Evolutionary conservation across 805 yeast genomes (phyloP).

Genomic region (Wickerhamomyces bovis): DNA sequence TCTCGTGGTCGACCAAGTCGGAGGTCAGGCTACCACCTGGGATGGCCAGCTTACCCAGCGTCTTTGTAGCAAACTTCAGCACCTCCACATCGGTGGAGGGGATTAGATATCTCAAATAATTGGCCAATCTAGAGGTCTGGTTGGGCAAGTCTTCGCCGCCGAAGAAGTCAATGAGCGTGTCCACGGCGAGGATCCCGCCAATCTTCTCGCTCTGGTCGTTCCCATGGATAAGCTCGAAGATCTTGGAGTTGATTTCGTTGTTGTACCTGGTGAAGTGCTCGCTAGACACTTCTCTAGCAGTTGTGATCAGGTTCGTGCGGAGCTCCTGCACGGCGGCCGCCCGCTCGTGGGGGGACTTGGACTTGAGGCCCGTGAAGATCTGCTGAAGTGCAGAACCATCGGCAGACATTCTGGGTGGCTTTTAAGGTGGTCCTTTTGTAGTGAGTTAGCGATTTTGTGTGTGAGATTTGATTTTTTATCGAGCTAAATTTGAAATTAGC

Average conservation of each 20-base stretch:
- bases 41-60: conserved; percentile 82
- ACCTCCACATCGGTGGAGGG: conserved; percentile 79
- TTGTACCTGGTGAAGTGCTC: conserved; percentile 80
- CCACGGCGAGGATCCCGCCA: conserved; percentile 90
- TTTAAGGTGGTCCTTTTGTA: not conserved
- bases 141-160: conserved; percentile 83
- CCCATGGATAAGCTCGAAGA: conserved; percentile 79
- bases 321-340: conserved; percentile 61
- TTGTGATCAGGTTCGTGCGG: conserved; percentile 58
- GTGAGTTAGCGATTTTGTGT: not conserved
- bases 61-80: conserved; percentile 80
- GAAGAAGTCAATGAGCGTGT: conserved; percentile 78
- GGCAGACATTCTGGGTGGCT: conserved; percentile 5
- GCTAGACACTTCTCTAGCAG: conserved; percentile 74
- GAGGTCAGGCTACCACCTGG: conserved; percentile 89
- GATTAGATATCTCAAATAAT: conserved; percentile 72
- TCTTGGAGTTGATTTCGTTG: conserved; percentile 79
- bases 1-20: conserved; percentile 89
- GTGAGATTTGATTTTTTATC: not conserved
- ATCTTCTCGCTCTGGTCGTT: conserved; percentile 64
- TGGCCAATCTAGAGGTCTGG: conserved; percentile 87
- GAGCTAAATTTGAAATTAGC: not conserved
- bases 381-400: conserved; percentile 25
- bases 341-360: conserved; percentile 29
- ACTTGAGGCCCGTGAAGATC: conserved; percentile 32